Conservation (phyloP, 805 yeast genomes). For the Saturnispora besseyi region DNA sequence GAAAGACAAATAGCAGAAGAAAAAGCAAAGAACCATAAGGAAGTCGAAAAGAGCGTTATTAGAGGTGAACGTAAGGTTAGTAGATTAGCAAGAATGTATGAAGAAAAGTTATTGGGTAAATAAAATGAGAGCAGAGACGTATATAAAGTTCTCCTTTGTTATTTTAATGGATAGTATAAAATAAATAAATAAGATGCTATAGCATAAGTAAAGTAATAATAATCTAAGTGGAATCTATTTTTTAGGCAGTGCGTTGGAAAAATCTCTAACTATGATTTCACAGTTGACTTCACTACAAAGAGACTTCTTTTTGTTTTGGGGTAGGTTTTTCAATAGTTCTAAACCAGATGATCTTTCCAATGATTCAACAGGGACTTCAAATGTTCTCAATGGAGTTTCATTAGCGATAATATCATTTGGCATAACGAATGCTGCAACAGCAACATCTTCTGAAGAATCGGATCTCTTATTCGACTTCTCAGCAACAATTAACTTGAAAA, state of each 20-base stretch:
- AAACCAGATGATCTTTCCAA: slow-evolving; percentile 82
- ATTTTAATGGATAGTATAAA: not conserved
- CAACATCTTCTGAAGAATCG: slow-evolving; percentile 35
- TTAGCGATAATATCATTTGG: slow-evolving; percentile 83
- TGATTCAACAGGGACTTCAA: slow-evolving; percentile 85
- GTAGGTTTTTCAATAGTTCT: slow-evolving; percentile 64
- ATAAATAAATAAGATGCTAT: not conserved
- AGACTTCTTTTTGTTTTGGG: slow-evolving; percentile 44
- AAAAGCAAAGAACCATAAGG: slow-evolving; percentile 19
- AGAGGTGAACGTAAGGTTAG: slow-evolving; percentile 42
- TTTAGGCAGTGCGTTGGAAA: slow-evolving; percentile 36
- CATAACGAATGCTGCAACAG: slow-evolving; percentile 87
- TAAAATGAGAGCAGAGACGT: not conserved
- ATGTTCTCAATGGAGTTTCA: slow-evolving; percentile 55
- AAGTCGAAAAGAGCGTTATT: slow-evolving; percentile 22
- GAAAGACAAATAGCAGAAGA: slow-evolving; percentile 8
- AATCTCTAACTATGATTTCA: slow-evolving; percentile 74
- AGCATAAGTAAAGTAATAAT: not conserved
- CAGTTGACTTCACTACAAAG: slow-evolving; percentile 79
- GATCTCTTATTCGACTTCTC: slow-evolving; percentile 42
- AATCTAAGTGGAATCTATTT: not conserved
- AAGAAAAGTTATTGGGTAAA: slow-evolving; percentile 31
- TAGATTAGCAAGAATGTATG: slow-evolving; percentile 40
- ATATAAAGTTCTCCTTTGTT: not conserved
- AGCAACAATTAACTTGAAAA: slow-evolving; percentile 83